Percentiles rank a stretch among this genome's conserved stretches.
phyloP scores from a whole-genome alignment of 306 rosid species.

The Clitoria ternatea region DNA sequence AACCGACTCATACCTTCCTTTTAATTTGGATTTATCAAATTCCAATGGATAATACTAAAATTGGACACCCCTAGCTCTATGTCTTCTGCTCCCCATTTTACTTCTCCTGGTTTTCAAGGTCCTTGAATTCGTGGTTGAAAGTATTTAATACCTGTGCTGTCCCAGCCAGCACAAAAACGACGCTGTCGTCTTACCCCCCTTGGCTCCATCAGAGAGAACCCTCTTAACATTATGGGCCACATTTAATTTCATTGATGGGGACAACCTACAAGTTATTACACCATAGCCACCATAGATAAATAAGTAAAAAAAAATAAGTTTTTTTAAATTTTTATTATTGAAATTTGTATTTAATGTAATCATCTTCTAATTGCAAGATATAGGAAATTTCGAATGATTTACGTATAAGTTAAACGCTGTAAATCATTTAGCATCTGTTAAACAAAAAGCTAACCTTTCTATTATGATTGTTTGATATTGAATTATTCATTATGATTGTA shows the following conservation, averaged over 20 bases:
- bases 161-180: neutral
- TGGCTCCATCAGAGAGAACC: neutral
- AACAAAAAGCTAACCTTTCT: neutral
- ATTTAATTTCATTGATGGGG: constrained; percentile 24
- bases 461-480: neutral
- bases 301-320: too few species aligned
- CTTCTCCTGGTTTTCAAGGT: neutral
- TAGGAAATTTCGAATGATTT: neutral
- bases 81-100: neutral
- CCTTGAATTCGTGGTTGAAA: neutral
- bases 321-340: too few species aligned
- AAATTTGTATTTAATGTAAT: too few species aligned
- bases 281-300: too few species aligned
- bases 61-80: too few species aligned
- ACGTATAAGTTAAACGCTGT: neutral
- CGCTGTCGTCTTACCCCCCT: neutral
- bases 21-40: too few species aligned
- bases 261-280: constrained; percentile 1
- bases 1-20: too few species aligned
- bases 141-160: constrained; percentile 6
- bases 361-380: too few species aligned
- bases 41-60: too few species aligned
- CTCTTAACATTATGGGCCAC: constrained; percentile 1
- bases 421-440: neutral
- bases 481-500: constrained; percentile 19